Evolutionary conservation across 2,329 filamentous ascomycete genomes (phyloP), one percentile per base, ranked within the genome.

Genomic region (Leptographium lundbergii): DNA sequence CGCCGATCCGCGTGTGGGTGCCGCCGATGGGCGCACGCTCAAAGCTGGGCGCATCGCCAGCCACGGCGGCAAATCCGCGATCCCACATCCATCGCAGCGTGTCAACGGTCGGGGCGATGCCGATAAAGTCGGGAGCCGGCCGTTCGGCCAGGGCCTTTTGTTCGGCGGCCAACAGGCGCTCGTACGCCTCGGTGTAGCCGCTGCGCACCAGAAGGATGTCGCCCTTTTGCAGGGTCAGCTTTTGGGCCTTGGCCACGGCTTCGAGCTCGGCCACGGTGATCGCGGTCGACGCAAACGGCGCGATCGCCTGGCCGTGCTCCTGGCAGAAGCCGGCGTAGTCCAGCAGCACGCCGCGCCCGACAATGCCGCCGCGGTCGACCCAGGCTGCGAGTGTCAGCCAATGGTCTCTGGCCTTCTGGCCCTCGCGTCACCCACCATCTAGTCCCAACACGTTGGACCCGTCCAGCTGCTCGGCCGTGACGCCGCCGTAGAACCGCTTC

Each of bases 291-390:
- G 51, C 36, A 32, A 65, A 59, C 9, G 62, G 59, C 25, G 62
- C 57, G 7, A 62, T 24, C 17, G 57, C 11, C 29, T 60, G 59
- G 54, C 27, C 32, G 54, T 63, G 52, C n/a, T 59, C 45, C 11
- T 56, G 2, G 36, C 57, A 61, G 50, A 56, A 65, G n/a, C 56
- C 54, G 32, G 59, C 63, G 19, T 63, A 77, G 67, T 78, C 76
- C 24, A 78, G 64, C 24, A 78, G 69, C n/a, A 78, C 71, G n/a
- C 75, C 75, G 5, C 75, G 72, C 34, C 74, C 75, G 52, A 74
- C 70, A 34, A 76, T 71, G 25, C 58, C 58, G 17, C 80, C 80
- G 2, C 56, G 48, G 4, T 62, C 56, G 19, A 62, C 61, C 64
- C 64, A 65, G 9, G 61, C 64, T 63, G 55, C 10, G 14, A 17